Evolutionary conservation across 2,329 filamentous ascomycete genomes (phyloP).

Genomic region (Ceratocystis ficicola): DNA sequence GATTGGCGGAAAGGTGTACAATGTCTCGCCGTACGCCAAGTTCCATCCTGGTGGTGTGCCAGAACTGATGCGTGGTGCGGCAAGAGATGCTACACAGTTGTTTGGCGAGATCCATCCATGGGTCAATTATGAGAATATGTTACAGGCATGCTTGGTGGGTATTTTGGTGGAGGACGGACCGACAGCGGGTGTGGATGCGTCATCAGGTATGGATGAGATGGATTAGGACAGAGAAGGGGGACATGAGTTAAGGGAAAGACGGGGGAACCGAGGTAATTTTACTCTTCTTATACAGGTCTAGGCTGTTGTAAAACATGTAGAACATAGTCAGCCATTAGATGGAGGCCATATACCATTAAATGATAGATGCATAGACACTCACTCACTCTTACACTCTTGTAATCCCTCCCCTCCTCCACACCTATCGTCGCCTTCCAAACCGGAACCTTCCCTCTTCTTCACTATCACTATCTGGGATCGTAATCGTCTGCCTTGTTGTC

Average conservation of each 20-base stretch:
- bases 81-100: constrained; percentile 47
- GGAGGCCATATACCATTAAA: constrained; percentile 1
- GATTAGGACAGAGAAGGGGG: constrained; percentile 33
- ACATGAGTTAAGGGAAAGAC: no score
- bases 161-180: constrained; percentile 47
- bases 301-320: background rate
- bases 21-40: constrained; percentile 75
- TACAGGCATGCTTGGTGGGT: constrained; percentile 50
- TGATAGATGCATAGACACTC: constrained; percentile 7
- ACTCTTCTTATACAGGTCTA: no score
- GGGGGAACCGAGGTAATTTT: no score
- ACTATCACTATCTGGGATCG: constrained; percentile 36
- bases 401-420: background rate
- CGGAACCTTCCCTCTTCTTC: constrained; percentile 46
- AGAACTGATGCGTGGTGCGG: constrained; percentile 55
- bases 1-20: constrained; percentile 84
- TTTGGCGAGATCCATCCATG: constrained; percentile 58
- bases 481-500: constrained; percentile 29
- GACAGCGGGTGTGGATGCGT: constrained; percentile 34
- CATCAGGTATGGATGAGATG: constrained; percentile 46
- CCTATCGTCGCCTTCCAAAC: constrained; percentile 40
- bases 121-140: constrained; percentile 62
- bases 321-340: background rate
- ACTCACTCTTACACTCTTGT: background rate
- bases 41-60: constrained; percentile 83